These are phyloP conservation scores for Prunus mume DNA, from an alignment of 306 rosid species.

Conservation along the genomic window DNA sequence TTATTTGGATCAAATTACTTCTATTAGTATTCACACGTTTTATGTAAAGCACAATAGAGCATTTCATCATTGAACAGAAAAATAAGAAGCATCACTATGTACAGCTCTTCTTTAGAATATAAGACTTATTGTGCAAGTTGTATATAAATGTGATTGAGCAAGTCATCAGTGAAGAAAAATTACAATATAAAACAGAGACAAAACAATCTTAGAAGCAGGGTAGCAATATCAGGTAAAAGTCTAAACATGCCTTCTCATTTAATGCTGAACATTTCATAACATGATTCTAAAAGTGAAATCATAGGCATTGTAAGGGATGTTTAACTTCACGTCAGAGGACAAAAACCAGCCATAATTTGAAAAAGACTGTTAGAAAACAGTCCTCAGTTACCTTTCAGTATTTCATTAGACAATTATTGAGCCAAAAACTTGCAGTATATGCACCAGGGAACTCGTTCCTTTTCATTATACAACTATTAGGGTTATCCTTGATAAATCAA, in stretches of 20 bases:
- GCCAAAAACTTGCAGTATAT: not conserved
- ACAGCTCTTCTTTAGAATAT: not conserved
- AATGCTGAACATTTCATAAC: not conserved
- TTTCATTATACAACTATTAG: not conserved
- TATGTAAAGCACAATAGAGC: not conserved
- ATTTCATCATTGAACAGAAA: not conserved
- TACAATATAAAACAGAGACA: not conserved
- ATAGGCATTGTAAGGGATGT: not conserved
- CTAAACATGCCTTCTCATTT: not conserved
- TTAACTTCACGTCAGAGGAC: not conserved
- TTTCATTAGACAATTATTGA: not conserved
- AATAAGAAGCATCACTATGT: not conserved
- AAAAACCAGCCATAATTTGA: not conserved
- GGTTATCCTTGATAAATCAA: not conserved
- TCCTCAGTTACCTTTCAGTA: not conserved
- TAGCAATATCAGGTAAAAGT: not conserved
- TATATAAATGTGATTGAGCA: not conserved
- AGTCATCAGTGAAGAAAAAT: not conserved
- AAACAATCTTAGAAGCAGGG: not conserved
- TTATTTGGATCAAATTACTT: conserved; percentile 1
- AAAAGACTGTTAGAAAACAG: not conserved
- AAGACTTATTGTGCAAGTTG: conserved; percentile 2
- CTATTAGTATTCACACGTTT: not conserved
- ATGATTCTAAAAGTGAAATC: not conserved
- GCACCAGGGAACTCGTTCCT: not conserved